Percentiles rank a stretch among this genome's conserved stretches.
These are phyloP conservation scores for Yamadazyma membranifaciens DNA, from an alignment of 1,139 yeast species.

Conservation along the genomic window DNA sequence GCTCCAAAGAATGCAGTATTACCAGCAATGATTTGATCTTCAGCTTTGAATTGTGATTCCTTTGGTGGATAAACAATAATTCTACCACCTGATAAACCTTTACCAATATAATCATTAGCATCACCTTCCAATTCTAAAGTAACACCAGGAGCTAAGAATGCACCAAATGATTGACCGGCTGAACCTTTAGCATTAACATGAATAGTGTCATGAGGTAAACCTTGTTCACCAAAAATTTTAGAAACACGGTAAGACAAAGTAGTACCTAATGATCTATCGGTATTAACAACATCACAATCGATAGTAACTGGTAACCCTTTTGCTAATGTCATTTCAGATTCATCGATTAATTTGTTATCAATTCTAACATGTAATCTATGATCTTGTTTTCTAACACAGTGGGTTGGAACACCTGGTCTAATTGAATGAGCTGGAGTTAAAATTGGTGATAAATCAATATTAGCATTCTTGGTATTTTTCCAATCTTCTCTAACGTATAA, in stretches of 20 bases:
- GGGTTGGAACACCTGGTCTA: slow-evolving; percentile 97
- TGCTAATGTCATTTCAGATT: slow-evolving; percentile 89
- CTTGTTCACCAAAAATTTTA: slow-evolving; percentile 87
- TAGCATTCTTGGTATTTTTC: slow-evolving; percentile 86
- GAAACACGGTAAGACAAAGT: slow-evolving; percentile 93
- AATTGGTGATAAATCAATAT: slow-evolving; percentile 87
- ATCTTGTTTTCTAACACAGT: slow-evolving; percentile 91
- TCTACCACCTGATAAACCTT: slow-evolving; percentile 96
- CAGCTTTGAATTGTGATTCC: slow-evolving; percentile 81
- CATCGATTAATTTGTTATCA: slow-evolving; percentile 94
- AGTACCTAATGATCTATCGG: slow-evolving; percentile 95
- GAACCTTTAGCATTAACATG: slow-evolving; percentile 90
- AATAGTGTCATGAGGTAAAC: slow-evolving; percentile 93
- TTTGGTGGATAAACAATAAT: slow-evolving; percentile 89
- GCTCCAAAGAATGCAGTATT: slow-evolving; percentile 98
- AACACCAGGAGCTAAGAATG: slow-evolving; percentile 93
- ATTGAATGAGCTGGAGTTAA: slow-evolving; percentile 95
- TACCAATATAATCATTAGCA: slow-evolving; percentile 96
- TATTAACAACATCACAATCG: slow-evolving; percentile 88
- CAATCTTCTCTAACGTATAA: slow-evolving; percentile 81
- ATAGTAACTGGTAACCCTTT: slow-evolving; percentile 93
- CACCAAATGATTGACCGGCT: slow-evolving; percentile 99
- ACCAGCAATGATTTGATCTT: slow-evolving; percentile 95
- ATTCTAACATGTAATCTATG: slow-evolving; percentile 89
- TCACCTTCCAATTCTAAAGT: slow-evolving; percentile 96